Evolutionary conservation across 768 basidiomycete species (phyloP).

Genomic region (Tulasnella sp.): DNA sequence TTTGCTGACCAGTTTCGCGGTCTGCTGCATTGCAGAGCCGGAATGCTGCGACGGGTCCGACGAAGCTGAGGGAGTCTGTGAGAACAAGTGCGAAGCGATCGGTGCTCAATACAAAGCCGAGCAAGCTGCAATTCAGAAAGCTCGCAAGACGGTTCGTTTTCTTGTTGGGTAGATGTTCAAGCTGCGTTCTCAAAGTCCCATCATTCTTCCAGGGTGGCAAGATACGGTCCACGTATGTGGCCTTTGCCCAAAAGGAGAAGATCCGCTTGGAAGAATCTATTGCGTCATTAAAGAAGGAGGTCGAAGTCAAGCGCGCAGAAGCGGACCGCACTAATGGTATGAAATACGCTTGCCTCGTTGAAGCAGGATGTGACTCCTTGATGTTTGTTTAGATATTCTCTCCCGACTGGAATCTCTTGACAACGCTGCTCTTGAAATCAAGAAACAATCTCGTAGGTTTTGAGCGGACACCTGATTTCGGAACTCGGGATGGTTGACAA

Average conservation of each 20-base stretch:
- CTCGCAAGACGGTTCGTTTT: conserved; percentile 63
- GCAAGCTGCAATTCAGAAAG: conserved; percentile 64
- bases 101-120: conserved; percentile 63
- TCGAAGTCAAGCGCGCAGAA: conserved; percentile 58
- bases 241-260: conserved; percentile 84
- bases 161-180: background rate
- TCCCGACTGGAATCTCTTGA: conserved; percentile 71
- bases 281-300: conserved; percentile 46
- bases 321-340: conserved; percentile 64
- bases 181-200: background rate
- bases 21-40: conserved; percentile 52
- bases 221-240: conserved; percentile 81
- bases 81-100: conserved; percentile 65
- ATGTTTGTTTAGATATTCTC: conserved; percentile 50
- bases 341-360: background rate
- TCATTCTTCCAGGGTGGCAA: conserved; percentile 62
- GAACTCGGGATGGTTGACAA: background rate
- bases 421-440: conserved; percentile 71
- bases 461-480: background rate
- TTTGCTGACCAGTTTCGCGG: background rate
- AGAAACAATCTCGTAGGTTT: conserved; percentile 74
- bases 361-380: background rate
- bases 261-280: conserved; percentile 64
- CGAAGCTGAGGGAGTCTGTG: conserved; percentile 73
- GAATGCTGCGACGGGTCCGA: conserved; percentile 97